A percentile compares a stretch with the other conserved stretches of the same genome.
Evolutionary conservation across 2,329 filamentous ascomycete species (phyloP).

Genomic region (Epichloe aotearoae): DNA sequence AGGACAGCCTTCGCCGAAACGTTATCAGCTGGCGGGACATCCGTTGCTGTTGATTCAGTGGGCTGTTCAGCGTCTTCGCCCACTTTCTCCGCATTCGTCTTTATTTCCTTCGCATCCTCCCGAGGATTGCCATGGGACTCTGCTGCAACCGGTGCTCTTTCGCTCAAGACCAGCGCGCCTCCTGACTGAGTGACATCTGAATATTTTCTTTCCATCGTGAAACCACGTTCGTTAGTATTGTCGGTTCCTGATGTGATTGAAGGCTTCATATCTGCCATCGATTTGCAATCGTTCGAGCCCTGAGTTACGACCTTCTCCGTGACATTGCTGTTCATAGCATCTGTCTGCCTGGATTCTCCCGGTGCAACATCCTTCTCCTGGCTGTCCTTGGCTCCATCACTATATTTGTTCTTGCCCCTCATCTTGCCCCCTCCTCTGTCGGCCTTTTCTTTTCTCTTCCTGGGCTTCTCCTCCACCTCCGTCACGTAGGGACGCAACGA

Average conservation of each 20-base stretch:
- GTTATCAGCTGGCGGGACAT: background rate
- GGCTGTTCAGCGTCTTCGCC: background rate
- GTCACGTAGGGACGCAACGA: conserved; percentile 53
- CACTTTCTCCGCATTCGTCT: background rate
- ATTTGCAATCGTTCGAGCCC: background rate
- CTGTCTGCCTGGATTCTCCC: conserved; percentile 4
- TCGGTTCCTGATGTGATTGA: background rate
- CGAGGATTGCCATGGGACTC: background rate
- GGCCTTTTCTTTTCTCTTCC: conserved; percentile 39
- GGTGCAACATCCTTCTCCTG: background rate
- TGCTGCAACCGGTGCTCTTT: background rate
- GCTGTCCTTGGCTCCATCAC: conserved; percentile 8
- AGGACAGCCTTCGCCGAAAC: background rate
- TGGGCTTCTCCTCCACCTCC: conserved; percentile 49
- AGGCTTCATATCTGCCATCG: no score
- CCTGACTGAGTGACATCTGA: no score
- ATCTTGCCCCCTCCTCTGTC: conserved; percentile 19
- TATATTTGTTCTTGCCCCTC: conserved; percentile 17
- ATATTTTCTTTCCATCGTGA: conserved; percentile 1
- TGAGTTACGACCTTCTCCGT: background rate
- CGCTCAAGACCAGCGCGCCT: background rate
- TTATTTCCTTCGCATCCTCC: background rate
- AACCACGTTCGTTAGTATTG: background rate
- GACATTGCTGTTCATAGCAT: conserved; percentile 7
- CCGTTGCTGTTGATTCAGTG: background rate